Evolutionary conservation across 2,329 filamentous ascomycete genomes (phyloP).

Genomic region (Colletotrichum godetiae): DNA sequence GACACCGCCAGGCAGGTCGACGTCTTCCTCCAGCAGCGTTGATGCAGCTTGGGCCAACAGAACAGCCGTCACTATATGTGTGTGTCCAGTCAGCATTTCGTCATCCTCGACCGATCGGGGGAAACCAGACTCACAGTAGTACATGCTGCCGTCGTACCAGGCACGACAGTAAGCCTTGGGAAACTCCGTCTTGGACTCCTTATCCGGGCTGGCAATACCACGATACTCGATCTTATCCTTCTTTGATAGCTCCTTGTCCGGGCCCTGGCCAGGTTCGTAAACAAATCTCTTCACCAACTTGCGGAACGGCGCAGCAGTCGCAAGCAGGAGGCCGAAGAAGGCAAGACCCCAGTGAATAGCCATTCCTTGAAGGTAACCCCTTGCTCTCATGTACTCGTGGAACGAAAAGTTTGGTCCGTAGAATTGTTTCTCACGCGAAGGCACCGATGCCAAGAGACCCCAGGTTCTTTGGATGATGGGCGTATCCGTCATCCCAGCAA

Average conservation of each 20-base stretch:
- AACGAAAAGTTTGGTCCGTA: slow-evolving; percentile 74
- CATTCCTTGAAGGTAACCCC: slow-evolving; percentile 62
- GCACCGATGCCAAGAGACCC: slow-evolving; percentile 65
- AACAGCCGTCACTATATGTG: slow-evolving; percentile 69
- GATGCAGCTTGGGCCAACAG: slow-evolving; percentile 73
- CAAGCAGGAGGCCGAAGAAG: slow-evolving; percentile 56
- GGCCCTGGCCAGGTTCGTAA: slow-evolving; percentile 66
- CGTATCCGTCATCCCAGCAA: slow-evolving; percentile 61
- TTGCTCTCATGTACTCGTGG: slow-evolving; percentile 63
- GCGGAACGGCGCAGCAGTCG: slow-evolving; percentile 58
- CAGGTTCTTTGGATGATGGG: slow-evolving; percentile 71
- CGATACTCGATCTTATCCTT: slow-evolving; percentile 73
- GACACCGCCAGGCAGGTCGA: slow-evolving; percentile 72
- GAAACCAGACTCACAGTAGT: slow-evolving; percentile 63
- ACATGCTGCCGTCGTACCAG: slow-evolving; percentile 70
- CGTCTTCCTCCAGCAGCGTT: slow-evolving; percentile 72
- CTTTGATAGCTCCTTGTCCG: slow-evolving; percentile 61
- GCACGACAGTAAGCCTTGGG: slow-evolving; percentile 68
- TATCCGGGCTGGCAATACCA: slow-evolving; percentile 72
- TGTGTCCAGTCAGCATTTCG: slow-evolving; percentile 4
- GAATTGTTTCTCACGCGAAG: slow-evolving; percentile 53
- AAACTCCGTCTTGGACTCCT: slow-evolving; percentile 46
- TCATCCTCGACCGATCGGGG: background rate
- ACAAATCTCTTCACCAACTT: slow-evolving; percentile 56
- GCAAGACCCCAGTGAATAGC: slow-evolving; percentile 60